phyloP scores from a whole-genome alignment of 495 filamentous ascomycete genomes.

The Aspergillus mulundensis region DNA sequence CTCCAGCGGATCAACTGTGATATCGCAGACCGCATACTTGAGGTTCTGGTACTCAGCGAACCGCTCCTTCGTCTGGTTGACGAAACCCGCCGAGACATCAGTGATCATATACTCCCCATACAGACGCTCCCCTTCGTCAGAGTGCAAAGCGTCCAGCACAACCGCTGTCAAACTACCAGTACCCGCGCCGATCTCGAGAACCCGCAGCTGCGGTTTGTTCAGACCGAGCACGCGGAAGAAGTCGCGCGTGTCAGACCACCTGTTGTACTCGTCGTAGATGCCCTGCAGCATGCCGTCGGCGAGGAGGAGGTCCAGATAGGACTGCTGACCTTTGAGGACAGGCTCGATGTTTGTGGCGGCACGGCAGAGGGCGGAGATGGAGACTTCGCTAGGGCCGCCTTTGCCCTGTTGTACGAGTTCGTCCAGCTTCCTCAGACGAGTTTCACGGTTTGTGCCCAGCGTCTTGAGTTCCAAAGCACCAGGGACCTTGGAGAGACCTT shows the following conservation, averaged over 20 bases:
- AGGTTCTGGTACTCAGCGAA: slow-evolving; percentile 38
- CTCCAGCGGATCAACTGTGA: slow-evolving; percentile 39
- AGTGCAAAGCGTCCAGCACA: slow-evolving; percentile 23
- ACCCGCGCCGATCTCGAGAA: slow-evolving; percentile 48
- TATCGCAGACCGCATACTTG: slow-evolving; percentile 43
- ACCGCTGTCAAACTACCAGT: slow-evolving; percentile 34
- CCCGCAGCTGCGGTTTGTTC: slow-evolving; percentile 32
- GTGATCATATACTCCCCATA: slow-evolving; percentile 33
- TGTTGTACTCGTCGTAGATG: slow-evolving; percentile 22
- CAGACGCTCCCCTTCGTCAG: slow-evolving; percentile 1
- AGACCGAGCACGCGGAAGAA: slow-evolving; percentile 28
- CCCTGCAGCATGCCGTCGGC: slow-evolving; percentile 20
- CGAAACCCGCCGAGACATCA: slow-evolving; percentile 42
- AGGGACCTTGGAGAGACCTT: too few species aligned
- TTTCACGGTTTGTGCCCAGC: too few species aligned
- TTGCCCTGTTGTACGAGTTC: too few species aligned
- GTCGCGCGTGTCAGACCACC: slow-evolving; percentile 1
- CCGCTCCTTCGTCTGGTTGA: slow-evolving; percentile 41
- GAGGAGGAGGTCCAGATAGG: slow-evolving; percentile 32
- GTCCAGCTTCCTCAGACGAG: too few species aligned
- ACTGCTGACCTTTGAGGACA: not conserved
- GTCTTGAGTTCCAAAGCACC: too few species aligned
- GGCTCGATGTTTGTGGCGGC: too few species aligned
- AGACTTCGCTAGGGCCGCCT: not conserved
- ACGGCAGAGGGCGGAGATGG: not conserved